Evolutionary conservation across 73 alveolate species (phyloP), one percentile per base, ranked within the genome.

Genomic region (Urostyla sp.): DNA sequence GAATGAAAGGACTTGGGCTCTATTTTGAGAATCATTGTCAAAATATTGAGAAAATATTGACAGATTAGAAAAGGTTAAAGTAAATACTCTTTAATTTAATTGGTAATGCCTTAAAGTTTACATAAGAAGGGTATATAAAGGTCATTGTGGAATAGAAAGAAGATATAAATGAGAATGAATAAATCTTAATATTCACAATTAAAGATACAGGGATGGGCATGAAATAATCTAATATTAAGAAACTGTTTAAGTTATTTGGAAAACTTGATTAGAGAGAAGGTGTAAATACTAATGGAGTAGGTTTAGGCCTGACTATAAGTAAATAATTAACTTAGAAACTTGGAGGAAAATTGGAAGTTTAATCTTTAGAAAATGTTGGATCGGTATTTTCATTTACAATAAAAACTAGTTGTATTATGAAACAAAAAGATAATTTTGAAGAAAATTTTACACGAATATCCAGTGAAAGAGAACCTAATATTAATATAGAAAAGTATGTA

Each of bases 221-320:
- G 34, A 8, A 50, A 50, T n/a, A 21, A 7, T 13, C 13, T 16
- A 30, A 50, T 30, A 7, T 16, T 21, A 8, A 8, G 20, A 50
- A n/a, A 30, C 20, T 50, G 20, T 89, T 89, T 57, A 76, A 56
- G 32, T 74, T 84, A 8, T 88, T 88, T 76, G 90, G 95, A n/a
- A 88, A 84, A 46, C 54, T 84, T 36, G 92, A 87, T 31, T 51
- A 51, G 16, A 79, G 73, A 26, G 49, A 60, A 7, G 50, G 44
- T 56, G 36, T 69, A 21, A 87, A 87, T 53, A 78, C 88, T 30
- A 51, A 61, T 36, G 95, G 95, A 7, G 85, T 84, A 16, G 95
- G 95, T 3, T 67, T 87, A 24, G 95, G 95, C 27, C 75, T 87
- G 5, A 50, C 55, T 76, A 82, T 83, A 16, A 40, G 90, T 60